Conservation (phyloP, 352 stramenopile genomes). For the Phytophthora litchii region DNA sequence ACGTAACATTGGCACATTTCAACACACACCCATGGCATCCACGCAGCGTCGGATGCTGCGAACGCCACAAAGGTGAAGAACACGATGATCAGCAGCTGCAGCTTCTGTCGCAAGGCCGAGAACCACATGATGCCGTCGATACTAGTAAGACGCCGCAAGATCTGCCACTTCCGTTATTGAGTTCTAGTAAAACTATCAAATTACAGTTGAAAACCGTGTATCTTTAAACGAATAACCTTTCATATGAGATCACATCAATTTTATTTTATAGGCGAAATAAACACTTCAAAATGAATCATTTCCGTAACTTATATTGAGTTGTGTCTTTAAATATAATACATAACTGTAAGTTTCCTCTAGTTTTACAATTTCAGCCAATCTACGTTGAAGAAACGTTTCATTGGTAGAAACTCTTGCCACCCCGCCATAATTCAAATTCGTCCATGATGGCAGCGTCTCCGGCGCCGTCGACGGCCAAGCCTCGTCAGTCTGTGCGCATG, state of each 20-base stretch:
- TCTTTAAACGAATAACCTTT: no score
- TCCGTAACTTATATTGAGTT: no score
- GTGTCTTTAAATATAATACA: no score
- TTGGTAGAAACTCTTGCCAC: conserved; percentile 19
- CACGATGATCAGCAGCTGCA: conserved; percentile 79
- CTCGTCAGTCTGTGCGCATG: conserved; percentile 41
- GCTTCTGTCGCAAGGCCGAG: conserved; percentile 74
- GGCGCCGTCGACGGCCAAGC: conserved; percentile 13
- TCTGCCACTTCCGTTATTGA: conserved; percentile 9
- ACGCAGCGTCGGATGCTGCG: conserved; percentile 68
- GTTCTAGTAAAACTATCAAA: no score
- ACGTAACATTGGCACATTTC: no score
- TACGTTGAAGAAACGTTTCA: neutral
- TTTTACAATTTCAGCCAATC: no score
- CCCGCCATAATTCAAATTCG: conserved; percentile 24
- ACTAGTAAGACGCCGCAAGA: conserved; percentile 24
- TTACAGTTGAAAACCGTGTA: no score
- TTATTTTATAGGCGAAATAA: no score
- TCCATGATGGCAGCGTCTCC: conserved; percentile 24
- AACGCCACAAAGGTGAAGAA: conserved; percentile 89
- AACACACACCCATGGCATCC: conserved; percentile 82
- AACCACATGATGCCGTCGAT: conserved; percentile 61
- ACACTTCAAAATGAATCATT: no score
- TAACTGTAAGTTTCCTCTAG: no score
- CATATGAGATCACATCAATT: no score